A percentile compares a stretch with the other conserved stretches of the same genome.
phyloP scores from a whole-genome alignment of 106 monocot species.

The Cymbidium sinense region DNA sequence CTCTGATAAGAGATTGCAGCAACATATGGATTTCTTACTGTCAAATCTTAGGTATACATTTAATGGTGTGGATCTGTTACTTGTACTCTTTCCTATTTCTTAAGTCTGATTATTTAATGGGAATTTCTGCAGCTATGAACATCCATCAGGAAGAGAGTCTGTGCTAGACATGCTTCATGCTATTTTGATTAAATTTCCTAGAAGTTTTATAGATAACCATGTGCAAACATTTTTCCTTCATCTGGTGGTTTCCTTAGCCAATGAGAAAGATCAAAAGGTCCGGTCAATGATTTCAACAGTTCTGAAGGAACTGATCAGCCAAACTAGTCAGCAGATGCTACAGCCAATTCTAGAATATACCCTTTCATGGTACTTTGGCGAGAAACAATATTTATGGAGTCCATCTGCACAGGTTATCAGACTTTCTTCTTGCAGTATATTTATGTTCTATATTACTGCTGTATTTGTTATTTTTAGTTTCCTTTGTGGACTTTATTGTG shows the following conservation, averaged over 20 bases:
- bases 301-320: slow-evolving; percentile 48
- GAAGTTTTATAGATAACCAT: slow-evolving; percentile 57
- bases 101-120: background rate
- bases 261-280: slow-evolving; percentile 64
- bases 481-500: background rate
- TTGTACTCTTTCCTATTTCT: background rate
- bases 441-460: background rate
- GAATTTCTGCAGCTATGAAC: slow-evolving; percentile 69
- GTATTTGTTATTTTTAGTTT: background rate
- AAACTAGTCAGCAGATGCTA: slow-evolving; percentile 25
- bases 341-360: slow-evolving; percentile 51
- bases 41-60: slow-evolving; percentile 62
- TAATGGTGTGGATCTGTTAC: background rate
- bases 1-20: slow-evolving; percentile 66
- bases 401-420: slow-evolving; percentile 65
- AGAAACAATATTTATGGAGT: slow-evolving; percentile 73
- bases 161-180: slow-evolving; percentile 92
- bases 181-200: slow-evolving; percentile 72
- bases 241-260: slow-evolving; percentile 71
- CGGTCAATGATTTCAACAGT: slow-evolving; percentile 54
- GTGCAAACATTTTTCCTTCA: slow-evolving; percentile 66
- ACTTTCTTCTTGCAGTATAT: background rate
- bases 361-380: slow-evolving; percentile 68
- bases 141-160: slow-evolving; percentile 88
- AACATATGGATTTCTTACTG: slow-evolving; percentile 85